Percentiles rank a stretch among this genome's conserved stretches.
These are phyloP conservation scores for Pyrenochaeta sp. DNA, from an alignment of 2,329 filamentous ascomycete species.

Conservation along the genomic window DNA sequence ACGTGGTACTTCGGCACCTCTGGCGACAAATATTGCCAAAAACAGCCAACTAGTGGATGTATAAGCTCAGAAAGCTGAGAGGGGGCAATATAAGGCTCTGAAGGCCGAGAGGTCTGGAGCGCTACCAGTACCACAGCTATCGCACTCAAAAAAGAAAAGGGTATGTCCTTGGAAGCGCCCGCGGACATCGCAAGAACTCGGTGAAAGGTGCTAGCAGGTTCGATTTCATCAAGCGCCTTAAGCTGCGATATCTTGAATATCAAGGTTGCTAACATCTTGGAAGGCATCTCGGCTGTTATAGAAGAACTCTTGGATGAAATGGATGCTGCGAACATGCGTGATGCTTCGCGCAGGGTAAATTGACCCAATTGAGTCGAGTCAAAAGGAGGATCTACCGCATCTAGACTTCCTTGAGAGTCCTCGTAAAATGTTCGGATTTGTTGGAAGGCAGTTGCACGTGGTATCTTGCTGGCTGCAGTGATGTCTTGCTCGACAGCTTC, in stretches of 20 bases:
- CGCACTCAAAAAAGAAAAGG: constrained; percentile 42
- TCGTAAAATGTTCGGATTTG: constrained; percentile 45
- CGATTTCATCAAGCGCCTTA: constrained; percentile 34
- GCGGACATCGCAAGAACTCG: constrained; percentile 22
- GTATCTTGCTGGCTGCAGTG: constrained; percentile 6
- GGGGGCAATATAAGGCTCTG: constrained; percentile 36
- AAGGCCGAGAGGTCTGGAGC: constrained; percentile 38
- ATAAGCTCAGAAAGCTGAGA: constrained; percentile 70
- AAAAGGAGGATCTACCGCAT: constrained; percentile 42
- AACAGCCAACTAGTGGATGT: constrained; percentile 71
- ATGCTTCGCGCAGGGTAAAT: constrained; percentile 40
- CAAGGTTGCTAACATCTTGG: constrained; percentile 44
- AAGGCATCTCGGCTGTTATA: constrained; percentile 37
- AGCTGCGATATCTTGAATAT: constrained; percentile 42
- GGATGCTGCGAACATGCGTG: constrained; percentile 34
- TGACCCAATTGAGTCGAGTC: constrained; percentile 36
- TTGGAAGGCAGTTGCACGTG: constrained; percentile 21
- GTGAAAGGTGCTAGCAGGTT: constrained; percentile 35
- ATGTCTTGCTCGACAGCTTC: constrained; percentile 14
- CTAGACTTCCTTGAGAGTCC: constrained; percentile 47
- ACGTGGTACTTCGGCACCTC: constrained; percentile 91
- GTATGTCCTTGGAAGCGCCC: constrained; percentile 10
- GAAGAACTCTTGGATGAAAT: constrained; percentile 19
- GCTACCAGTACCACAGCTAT: constrained; percentile 44
- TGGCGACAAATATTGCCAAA: constrained; percentile 86